These are phyloP conservation scores for Coleophoma eucalyptorum DNA, from an alignment of 2,329 filamentous ascomycete species.

Conservation along the genomic window DNA sequence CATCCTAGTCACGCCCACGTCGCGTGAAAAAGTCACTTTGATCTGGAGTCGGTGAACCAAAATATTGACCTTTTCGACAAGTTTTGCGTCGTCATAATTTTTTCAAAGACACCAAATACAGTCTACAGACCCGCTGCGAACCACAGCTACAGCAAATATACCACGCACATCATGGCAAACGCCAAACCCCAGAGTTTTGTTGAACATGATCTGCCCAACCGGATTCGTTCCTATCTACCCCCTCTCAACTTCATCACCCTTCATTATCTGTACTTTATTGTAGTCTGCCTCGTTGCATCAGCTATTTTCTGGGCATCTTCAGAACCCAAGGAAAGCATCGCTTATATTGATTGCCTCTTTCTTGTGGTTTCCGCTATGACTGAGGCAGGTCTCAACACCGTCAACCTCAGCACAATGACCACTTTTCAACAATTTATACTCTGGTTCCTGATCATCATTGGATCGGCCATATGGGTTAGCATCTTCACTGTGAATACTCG, in stretches of 20 bases:
- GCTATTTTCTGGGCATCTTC: constrained; percentile 59
- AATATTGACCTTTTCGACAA: no score
- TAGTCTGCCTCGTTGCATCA: constrained; percentile 49
- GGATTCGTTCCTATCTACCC: constrained; percentile 10
- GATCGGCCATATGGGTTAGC: constrained; percentile 64
- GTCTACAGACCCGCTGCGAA: no score
- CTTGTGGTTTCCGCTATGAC: constrained; percentile 64
- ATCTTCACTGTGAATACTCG: constrained; percentile 59
- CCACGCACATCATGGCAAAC: no score
- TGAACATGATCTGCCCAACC: not conserved
- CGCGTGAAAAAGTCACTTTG: no score
- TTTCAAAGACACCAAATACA: no score
- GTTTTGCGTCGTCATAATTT: no score
- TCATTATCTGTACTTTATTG: constrained; percentile 65
- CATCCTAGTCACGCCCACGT: no score
- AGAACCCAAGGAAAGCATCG: constrained; percentile 44
- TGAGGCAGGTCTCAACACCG: constrained; percentile 63
- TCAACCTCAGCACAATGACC: constrained; percentile 59
- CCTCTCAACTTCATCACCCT: constrained; percentile 57
- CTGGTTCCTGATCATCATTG: constrained; percentile 61
- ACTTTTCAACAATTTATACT: constrained; percentile 66
- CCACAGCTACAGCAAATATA: no score
- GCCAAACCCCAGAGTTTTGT: no score
- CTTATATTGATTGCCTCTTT: constrained; percentile 64
- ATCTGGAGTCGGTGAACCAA: no score